Evolutionary conservation across 441 rosid genomes (phyloP).

Genomic region (Bruguiera hainesii): DNA sequence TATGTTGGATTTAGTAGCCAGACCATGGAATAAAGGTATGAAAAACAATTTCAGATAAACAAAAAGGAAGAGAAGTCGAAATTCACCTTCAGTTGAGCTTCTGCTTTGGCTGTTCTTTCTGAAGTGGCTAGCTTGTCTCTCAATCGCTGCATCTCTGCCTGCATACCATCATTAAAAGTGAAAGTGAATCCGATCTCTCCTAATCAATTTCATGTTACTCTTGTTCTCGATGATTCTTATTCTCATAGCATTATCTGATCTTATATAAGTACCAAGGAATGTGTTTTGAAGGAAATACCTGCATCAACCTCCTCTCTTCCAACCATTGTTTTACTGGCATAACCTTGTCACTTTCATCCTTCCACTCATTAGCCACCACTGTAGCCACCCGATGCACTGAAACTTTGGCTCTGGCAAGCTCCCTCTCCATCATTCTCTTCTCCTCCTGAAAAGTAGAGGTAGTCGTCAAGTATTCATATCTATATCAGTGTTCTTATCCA

Average conservation of each 20-base stretch:
- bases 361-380: slow-evolving; percentile 93
- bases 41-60: background rate
- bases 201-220: no score
- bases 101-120: slow-evolving; percentile 91
- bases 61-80: background rate
- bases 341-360: slow-evolving; percentile 85
- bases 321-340: slow-evolving; percentile 96
- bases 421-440: slow-evolving; percentile 88
- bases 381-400: slow-evolving; percentile 80
- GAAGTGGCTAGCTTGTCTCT: slow-evolving; percentile 70
- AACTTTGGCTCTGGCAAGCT: slow-evolving; percentile 79
- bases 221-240: no score
- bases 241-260: no score
- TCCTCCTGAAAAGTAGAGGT: slow-evolving; percentile 51
- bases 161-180: background rate
- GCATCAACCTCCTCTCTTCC: slow-evolving; percentile 78
- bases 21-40: background rate
- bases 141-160: slow-evolving; percentile 89
- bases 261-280: background rate
- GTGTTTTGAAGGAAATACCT: slow-evolving; percentile 39
- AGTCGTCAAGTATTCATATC: background rate
- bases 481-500: background rate
- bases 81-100: slow-evolving; percentile 78
- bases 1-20: background rate
- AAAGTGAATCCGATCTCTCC: no score